Evolutionary conservation across 75 land plant genomes (phyloP).

Genomic region (Isoetes taiwanensis): DNA sequence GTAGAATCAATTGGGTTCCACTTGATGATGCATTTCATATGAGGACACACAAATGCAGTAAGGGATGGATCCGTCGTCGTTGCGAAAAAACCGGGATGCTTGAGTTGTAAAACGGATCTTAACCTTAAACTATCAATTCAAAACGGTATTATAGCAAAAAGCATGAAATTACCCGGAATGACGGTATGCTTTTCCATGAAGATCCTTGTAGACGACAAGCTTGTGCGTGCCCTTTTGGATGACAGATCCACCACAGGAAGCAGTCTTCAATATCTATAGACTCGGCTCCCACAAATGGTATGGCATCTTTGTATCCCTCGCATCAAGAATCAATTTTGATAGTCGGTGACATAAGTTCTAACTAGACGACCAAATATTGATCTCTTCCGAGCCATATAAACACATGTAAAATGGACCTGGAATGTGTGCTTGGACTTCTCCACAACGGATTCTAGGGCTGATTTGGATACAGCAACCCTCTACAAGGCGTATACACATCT

Average conservation of each 20-base stretch:
- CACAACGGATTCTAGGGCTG: slow-evolving; percentile 1
- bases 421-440: slow-evolving; percentile 15
- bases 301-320: slow-evolving; percentile 23
- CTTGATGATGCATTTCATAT: slow-evolving; percentile 29
- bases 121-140: too few relatives aligned
- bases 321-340: too few relatives aligned
- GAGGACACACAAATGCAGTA: slow-evolving; percentile 31
- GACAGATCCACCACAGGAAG: slow-evolving; percentile 20
- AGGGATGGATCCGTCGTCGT: too few relatives aligned
- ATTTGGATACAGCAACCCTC: slow-evolving; percentile 2
- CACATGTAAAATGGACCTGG: too few relatives aligned
- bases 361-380: too few relatives aligned
- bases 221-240: slow-evolving; percentile 22
- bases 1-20: slow-evolving; percentile 33
- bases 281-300: slow-evolving; percentile 17
- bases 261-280: slow-evolving; percentile 25
- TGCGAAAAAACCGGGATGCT: too few relatives aligned
- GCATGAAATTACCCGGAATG: slow-evolving; percentile 21
- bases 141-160: too few relatives aligned
- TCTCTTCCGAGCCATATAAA: too few relatives aligned
- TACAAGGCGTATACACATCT: slow-evolving; percentile 18
- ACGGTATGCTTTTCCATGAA: slow-evolving; percentile 17
- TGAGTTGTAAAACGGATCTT: too few relatives aligned
- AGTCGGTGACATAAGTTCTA: too few relatives aligned
- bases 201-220: slow-evolving; percentile 26